Base-by-base conservation (phyloP, 2,329 filamentous ascomycete genomes). In the Colletotrichum limetticola region DNA sequence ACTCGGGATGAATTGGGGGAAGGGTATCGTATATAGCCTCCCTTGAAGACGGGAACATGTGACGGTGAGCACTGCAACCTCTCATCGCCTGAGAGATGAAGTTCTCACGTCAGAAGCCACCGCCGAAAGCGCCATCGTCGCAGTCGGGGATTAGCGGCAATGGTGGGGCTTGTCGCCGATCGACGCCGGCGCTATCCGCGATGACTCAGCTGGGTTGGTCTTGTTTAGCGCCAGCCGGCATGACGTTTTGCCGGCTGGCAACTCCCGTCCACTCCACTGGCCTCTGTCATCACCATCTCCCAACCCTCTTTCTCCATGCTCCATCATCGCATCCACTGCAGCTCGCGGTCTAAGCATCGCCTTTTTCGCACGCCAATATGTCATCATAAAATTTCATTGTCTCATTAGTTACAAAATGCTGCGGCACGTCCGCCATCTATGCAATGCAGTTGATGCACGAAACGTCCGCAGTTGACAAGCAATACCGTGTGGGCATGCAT, bases 41-140 rank as follows among this genome's bases (percentile, higher is more conserved):
- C 2, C 19, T 12, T 16, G 3, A 1, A 52, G 6, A 16, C 30
- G 4, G 11, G 6, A 32, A 46, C 19, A 2, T n/a, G 12, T 52
- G 16, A 53, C 12, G 9, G 11, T 12, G 37, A 49, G 12, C 5
- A 24, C 52, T 14, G 5, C n/a, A 46, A 8, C 28, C 4, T 35
- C 28, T 70, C 35, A 49, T 57, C 59, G 55, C 32, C 24, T n/a
- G 2, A 60, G n/a, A 9, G 57, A 57, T 52, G 59, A 57, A 66
- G 60, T 73, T 65, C 56, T 71, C 71, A 70, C 66, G 46, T 65
- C 66, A 72, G 60, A 37, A 60, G 37, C 30, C 52, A 22, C 68
- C 30, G 62, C n/a, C 58, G 58, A 53, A 55, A 57, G 28, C 46
- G 53, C 55, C 16, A 46, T 57, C n/a, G 32, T 70, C 66, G 19